phyloP scores from a whole-genome alignment of 768 basidiomycete genomes.

The Mycena amicta region DNA sequence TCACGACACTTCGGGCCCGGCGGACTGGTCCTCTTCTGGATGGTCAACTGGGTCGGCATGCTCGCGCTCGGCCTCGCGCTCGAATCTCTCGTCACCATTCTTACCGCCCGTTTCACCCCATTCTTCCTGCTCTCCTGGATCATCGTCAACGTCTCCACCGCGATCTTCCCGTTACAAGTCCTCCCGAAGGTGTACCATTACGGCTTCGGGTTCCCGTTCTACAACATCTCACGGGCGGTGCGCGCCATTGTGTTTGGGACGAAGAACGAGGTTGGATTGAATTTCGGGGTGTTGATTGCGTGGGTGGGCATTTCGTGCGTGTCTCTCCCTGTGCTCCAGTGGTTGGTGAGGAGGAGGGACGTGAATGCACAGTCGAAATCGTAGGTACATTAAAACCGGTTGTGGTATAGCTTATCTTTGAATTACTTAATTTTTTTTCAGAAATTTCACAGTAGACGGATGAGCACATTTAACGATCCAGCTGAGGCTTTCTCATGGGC shows the following conservation, averaged over 20 bases:
- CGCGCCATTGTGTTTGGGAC: slow-evolving; percentile 67
- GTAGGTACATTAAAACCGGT: too few species aligned
- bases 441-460: too few species aligned
- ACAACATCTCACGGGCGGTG: slow-evolving; percentile 62
- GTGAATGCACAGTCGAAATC: too few species aligned
- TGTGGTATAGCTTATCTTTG: too few species aligned
- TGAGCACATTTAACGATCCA: too few species aligned
- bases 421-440: too few species aligned
- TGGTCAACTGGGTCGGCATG: slow-evolving; percentile 63
- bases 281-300: slow-evolving; percentile 59
- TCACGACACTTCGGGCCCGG: slow-evolving; percentile 47
- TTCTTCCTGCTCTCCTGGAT: slow-evolving; percentile 70
- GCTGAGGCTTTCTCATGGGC: too few species aligned
- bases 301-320: slow-evolving; percentile 59
- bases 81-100: slow-evolving; percentile 57
- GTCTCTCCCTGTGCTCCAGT: slow-evolving; percentile 54
- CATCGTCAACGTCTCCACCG: slow-evolving; percentile 62
- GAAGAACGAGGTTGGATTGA: slow-evolving; percentile 61
- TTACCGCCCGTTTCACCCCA: slow-evolving; percentile 53
- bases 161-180: slow-evolving; percentile 56
- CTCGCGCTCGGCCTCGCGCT: slow-evolving; percentile 58
- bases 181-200: slow-evolving; percentile 62
- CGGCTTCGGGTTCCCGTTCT: slow-evolving; percentile 72
- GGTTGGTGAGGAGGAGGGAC: neutral
- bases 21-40: slow-evolving; percentile 71